A percentile compares a stretch with the other conserved stretches of the same genome.
Evolutionary conservation across 2,329 filamentous ascomycete species (phyloP).

Genomic region (Reticulascus tulasneorum): DNA sequence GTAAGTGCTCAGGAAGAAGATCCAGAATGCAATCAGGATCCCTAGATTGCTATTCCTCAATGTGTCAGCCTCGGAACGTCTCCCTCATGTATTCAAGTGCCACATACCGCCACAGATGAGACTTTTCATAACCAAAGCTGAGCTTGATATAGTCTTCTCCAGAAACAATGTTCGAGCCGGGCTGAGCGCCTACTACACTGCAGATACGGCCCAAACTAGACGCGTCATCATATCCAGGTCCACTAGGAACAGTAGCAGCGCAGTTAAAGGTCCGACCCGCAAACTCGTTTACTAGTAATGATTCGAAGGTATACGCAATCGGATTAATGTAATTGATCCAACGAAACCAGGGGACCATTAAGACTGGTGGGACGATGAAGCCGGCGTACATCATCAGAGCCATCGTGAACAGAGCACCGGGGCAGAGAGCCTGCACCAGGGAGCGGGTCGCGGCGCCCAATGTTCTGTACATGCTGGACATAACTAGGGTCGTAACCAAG

Average conservation of each 20-base stretch:
- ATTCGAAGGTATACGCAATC: conserved; percentile 59
- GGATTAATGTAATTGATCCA: conserved; percentile 58
- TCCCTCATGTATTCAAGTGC: too few relatives aligned
- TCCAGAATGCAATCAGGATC: conserved; percentile 48
- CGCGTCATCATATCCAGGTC: conserved; percentile 17
- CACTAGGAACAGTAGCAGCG: conserved; percentile 18
- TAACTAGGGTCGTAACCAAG: conserved; percentile 42
- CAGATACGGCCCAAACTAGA: conserved; percentile 32
- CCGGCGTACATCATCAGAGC: conserved; percentile 54
- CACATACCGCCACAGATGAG: conserved; percentile 40
- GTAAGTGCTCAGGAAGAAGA: conserved; percentile 45
- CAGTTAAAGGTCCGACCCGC: conserved; percentile 40
- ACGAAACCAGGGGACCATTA: conserved; percentile 36
- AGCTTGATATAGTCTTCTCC: conserved; percentile 41
- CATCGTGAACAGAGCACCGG: conserved; percentile 48
- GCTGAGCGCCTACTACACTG: conserved; percentile 36
- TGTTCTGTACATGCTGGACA: conserved; percentile 48
- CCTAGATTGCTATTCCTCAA: conserved; percentile 57
- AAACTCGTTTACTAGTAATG: conserved; percentile 63
- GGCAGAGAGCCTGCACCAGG: conserved; percentile 48
- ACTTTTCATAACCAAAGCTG: conserved; percentile 39
- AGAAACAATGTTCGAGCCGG: conserved; percentile 36
- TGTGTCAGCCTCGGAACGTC: conserved; percentile 27
- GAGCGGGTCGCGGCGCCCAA: conserved; percentile 46
- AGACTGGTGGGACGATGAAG: conserved; percentile 39